These are phyloP conservation scores for Eucalyptus pauciflora DNA, from an alignment of 345 rosid genomes.

Conservation along the genomic window DNA sequence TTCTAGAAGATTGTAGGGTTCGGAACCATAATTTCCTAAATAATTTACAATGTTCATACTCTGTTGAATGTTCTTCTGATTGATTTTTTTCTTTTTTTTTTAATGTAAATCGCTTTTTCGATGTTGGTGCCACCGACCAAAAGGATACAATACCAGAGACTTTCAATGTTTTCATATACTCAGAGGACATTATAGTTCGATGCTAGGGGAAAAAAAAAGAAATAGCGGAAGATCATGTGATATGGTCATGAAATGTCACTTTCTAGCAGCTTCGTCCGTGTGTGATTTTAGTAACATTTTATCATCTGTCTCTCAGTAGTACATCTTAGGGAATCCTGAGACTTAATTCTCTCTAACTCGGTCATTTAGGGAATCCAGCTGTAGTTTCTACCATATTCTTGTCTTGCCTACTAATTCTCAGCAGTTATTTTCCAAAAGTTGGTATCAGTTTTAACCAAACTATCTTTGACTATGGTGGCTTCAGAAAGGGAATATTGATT, in stretches of 20 bases:
- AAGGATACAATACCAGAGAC: not conserved
- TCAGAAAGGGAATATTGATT: too few species aligned
- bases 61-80: not conserved
- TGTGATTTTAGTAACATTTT: not conserved
- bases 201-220: not conserved
- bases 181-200: not conserved
- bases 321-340: not conserved
- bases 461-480: too few species aligned
- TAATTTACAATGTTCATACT: not conserved
- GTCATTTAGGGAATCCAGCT: not conserved
- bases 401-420: too few species aligned
- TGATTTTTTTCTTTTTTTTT: not conserved
- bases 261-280: not conserved
- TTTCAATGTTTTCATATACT: not conserved
- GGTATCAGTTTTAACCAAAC: too few species aligned
- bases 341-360: not conserved
- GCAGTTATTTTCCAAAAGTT: too few species aligned
- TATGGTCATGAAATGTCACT: not conserved
- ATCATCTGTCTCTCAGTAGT: not conserved
- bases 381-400: not conserved
- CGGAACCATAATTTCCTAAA: too few species aligned
- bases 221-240: not conserved
- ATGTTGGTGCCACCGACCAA: not conserved
- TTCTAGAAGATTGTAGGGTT: too few species aligned
- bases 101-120: not conserved